Evolutionary conservation across 2,329 filamentous ascomycete genomes (phyloP).

Genomic region (Tolypocladium amazonense): DNA sequence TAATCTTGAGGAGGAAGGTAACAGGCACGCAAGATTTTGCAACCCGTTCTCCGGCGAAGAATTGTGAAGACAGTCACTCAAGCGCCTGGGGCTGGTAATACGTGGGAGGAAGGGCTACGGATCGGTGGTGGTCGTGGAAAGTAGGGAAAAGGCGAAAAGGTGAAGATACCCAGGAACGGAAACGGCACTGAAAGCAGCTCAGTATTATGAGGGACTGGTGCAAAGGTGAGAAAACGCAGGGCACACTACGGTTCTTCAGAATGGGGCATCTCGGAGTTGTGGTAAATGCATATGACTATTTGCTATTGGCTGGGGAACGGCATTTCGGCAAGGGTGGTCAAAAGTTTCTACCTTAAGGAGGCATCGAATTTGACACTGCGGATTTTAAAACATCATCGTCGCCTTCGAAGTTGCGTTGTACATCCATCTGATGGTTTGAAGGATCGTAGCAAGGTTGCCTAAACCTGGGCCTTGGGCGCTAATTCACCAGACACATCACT

Average conservation of each 20-base stretch:
- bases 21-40: not conserved
- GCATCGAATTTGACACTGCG: not conserved
- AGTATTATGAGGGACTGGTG: not conserved
- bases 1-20: not conserved
- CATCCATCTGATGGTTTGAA: not conserved
- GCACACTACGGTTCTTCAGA: not conserved
- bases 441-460: not conserved
- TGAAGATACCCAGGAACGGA: not conserved
- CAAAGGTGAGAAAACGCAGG: not conserved
- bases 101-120: not conserved
- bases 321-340: not conserved
- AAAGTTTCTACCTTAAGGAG: not conserved
- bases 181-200: not conserved
- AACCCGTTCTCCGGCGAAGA: not conserved
- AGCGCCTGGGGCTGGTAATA: not conserved
- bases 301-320: not conserved
- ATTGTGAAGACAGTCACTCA: not conserved
- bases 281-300: not conserved
- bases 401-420: not conserved
- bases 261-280: not conserved
- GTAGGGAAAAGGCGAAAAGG: not conserved
- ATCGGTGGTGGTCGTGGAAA: not conserved
- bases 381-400: not conserved
- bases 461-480: not conserved
- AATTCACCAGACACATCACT: not conserved